Base-by-base conservation (phyloP, 2,329 filamentous ascomycete species). In the Canariomyces notabilis region DNA sequence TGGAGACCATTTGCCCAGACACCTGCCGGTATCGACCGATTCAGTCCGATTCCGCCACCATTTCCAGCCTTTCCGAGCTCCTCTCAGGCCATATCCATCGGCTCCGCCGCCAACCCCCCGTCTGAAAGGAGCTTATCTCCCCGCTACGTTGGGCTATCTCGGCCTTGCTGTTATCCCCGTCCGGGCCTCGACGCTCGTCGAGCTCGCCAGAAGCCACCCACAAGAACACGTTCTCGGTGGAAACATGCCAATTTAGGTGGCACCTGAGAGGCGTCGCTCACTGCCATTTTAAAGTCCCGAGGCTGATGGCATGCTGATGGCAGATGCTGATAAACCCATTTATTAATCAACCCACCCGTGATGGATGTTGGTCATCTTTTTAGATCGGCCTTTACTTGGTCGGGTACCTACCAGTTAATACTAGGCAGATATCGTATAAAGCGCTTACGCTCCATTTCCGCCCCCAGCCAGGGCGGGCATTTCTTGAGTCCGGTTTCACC, bases 61-160 rank as follows among this genome's bases (percentile, higher is more conserved):
- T 55, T 42, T 47, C 50, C 50, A 54, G 38, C 48, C 37, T 52
- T 53, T 46, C 44, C 54, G 48, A 52, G 45, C 48, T 26, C 40
- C 36, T 48, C 61, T 64, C 62, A 59, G 57, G 48, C 61, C 60
- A 63, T 61, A 61, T 61, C 53, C 52, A 51, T 49, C 52, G 53
- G 52, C 57, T 56, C 50, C 54, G 57, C 53, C 49, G 44, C 40
- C 47, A 32, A 50, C 40, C 41, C 50, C 47, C 50, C 23, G 36
- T 51, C 45, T 37, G 26, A 40, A n/a, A 45, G 51, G 47, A 48
- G 41, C 50, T 51, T 46, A 45, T 52, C 51, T 53, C 41, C 37
- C 40, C 39, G 21, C 38, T 21, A 32, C 26, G 18, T 34, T 47
- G 35, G 33, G 7, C 21, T 22, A 29, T 46, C 32, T 14, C 20